Base-by-base conservation (phyloP, 805 yeast species). In the Candida chauliodis region DNA sequence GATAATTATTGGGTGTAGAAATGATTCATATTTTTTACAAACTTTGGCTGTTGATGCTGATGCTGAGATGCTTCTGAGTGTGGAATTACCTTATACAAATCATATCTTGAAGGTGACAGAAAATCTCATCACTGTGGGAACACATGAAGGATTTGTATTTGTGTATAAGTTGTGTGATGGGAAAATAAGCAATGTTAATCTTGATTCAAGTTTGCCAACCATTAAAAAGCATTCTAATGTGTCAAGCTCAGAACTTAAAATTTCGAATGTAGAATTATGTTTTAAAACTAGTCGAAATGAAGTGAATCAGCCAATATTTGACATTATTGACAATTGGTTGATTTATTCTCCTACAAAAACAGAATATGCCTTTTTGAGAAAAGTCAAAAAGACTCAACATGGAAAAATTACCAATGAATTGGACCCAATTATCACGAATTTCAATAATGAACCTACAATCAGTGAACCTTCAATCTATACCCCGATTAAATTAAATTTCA, bases 321-420 rank as follows among this genome's bases (percentile, higher is more conserved):
- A 76, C 47, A 31, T 76, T 2, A 62, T 63, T 25, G 78, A 73
- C 7, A 57, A 67, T 30, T 74, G 79, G 77, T 49, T 78, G 15
- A 73, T 66, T 5, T 73, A 66, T 45, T 61, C 67, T 9, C 76
- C 78, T 1, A 55, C 70, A 4, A 54, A 61, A 15, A 42, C 46
- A 9, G 75, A 71, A 49, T 52, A 53, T 44, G 46, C 52, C 22
- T 58, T 61, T 34, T 43, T 66, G 26, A 53, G 52, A 27, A 50
- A 57, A 15, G 48, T 53, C 13, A 17, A 6, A 17, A 33, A 33
- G 8, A 22, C 7, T 13, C 13, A 16, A 6, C 20, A 17, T 11
- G 5, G 4, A 5, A 25, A 33, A 23, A 18, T 6, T 18, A 35
- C n/a, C n/a, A n/a, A 40, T 13, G 45, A 43, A 5, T 20, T 36